Conservation (phyloP, 2,329 filamentous ascomycete genomes). For the Pseudocercospora vitis region DNA sequence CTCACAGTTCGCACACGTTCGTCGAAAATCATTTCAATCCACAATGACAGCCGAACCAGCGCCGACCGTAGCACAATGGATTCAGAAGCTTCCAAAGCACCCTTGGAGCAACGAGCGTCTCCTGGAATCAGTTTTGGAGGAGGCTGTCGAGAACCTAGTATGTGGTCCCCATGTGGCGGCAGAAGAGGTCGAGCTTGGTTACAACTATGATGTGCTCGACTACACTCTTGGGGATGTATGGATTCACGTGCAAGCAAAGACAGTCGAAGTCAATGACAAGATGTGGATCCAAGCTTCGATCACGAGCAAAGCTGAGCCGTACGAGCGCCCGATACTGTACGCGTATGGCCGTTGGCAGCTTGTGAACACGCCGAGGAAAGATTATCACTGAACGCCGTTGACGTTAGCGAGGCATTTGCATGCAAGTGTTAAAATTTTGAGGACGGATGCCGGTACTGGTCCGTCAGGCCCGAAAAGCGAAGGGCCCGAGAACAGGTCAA, state of each 20-base stretch:
- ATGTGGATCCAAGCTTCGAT: constrained; percentile 20
- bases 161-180: constrained; percentile 15
- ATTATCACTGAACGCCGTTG: not conserved
- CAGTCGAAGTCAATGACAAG: constrained; percentile 11
- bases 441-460: too few species aligned
- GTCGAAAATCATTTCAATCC: constrained; percentile 5
- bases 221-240: constrained; percentile 7
- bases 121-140: constrained; percentile 19
- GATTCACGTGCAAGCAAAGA: constrained; percentile 15
- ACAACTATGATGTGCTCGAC: constrained; percentile 19
- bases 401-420: too few species aligned
- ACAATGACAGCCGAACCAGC: constrained; percentile 1
- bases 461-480: too few species aligned
- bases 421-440: too few species aligned
- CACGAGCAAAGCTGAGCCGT: constrained; percentile 3
- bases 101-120: constrained; percentile 17
- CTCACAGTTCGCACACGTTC: constrained; percentile 12
- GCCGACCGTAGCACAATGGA: constrained; percentile 16
- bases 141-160: constrained; percentile 22
- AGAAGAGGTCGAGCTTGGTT: constrained; percentile 22
- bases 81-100: constrained; percentile 16
- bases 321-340: constrained; percentile 8
- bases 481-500: too few species aligned
- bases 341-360: constrained; percentile 21
- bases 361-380: constrained; percentile 14